Percentiles rank a stretch among this genome's conserved stretches.
Evolutionary conservation across 768 basidiomycete genomes (phyloP).

Genomic region (Aureoboletus auriporus): DNA sequence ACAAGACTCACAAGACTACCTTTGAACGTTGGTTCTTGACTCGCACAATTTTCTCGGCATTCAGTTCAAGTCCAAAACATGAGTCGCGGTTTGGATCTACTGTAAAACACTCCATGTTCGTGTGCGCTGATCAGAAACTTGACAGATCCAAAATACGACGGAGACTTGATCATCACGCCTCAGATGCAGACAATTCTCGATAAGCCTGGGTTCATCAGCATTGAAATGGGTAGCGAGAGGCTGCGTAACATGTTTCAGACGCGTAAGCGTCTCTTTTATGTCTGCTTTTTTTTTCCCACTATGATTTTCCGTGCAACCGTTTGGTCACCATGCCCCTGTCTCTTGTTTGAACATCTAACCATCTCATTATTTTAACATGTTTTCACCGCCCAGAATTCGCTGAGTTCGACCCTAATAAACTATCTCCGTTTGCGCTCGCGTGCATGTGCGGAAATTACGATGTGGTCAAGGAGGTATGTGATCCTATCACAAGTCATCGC

Average conservation of each 20-base stretch:
- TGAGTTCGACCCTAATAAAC: constrained; percentile 13
- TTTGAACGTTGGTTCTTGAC: not conserved
- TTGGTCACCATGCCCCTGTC: too few species aligned
- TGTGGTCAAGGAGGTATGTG: constrained; percentile 16
- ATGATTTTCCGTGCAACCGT: too few species aligned
- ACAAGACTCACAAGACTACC: too few species aligned
- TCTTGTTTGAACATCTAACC: not conserved
- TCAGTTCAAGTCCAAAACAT: constrained; percentile 2
- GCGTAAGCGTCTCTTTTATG: constrained; percentile 14
- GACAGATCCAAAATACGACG: constrained; percentile 13
- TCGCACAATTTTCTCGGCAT: not conserved
- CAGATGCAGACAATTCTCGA: constrained; percentile 26
- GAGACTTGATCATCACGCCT: constrained; percentile 23
- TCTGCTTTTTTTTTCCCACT: not conserved
- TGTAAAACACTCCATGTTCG: not conserved
- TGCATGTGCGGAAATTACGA: constrained; percentile 23
- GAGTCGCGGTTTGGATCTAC: constrained; percentile 8
- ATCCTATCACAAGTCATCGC: not conserved
- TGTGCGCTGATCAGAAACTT: not conserved
- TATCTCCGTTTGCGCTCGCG: constrained; percentile 22
- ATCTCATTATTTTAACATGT: not conserved
- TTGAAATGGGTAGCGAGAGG: constrained; percentile 20
- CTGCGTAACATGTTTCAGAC: constrained; percentile 29
- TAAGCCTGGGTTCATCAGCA: constrained; percentile 23
- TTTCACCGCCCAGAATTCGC: constrained; percentile 12